Conservation (phyloP, 495 filamentous ascomycete species). For the Gamarada debralockiae region DNA sequence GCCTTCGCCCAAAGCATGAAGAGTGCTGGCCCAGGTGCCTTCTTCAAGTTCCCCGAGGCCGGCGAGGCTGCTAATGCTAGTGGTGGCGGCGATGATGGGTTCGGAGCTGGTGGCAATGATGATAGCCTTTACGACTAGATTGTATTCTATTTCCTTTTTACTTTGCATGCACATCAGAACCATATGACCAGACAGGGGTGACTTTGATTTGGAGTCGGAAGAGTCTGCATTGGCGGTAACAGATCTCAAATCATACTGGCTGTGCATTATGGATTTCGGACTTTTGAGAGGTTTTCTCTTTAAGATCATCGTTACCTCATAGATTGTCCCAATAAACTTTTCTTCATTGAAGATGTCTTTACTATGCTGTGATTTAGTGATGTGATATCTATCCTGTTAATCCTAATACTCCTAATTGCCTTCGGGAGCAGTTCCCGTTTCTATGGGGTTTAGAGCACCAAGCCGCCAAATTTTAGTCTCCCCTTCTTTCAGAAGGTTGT, state of each 20-base stretch:
- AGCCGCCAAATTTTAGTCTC: too few relatives aligned
- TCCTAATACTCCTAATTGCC: too few relatives aligned
- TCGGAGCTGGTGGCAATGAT: slow-evolving; percentile 82
- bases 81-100: slow-evolving; percentile 48
- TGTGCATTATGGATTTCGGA: slow-evolving; percentile 1
- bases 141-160: slow-evolving; percentile 26
- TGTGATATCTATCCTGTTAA: too few relatives aligned
- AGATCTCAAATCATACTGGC: not conserved
- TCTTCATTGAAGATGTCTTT: not conserved
- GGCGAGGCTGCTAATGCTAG: slow-evolving; percentile 50
- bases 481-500: too few relatives aligned
- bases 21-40: slow-evolving; percentile 88
- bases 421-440: too few relatives aligned
- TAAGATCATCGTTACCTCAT: not conserved
- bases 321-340: not conserved
- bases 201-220: slow-evolving; percentile 13
- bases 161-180: slow-evolving; percentile 16
- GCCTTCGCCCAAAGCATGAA: slow-evolving; percentile 99
- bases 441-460: too few relatives aligned
- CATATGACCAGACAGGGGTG: slow-evolving; percentile 1
- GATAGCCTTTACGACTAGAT: slow-evolving; percentile 71
- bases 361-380: not conserved
- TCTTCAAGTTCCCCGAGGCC: slow-evolving; percentile 91
- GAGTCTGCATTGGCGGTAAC: slow-evolving; percentile 13
- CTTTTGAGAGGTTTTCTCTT: not conserved